A percentile compares a stretch with the other conserved stretches of the same genome.
Evolutionary conservation across 495 filamentous ascomycete genomes (phyloP).

Genomic region (Neurospora intermedia): DNA sequence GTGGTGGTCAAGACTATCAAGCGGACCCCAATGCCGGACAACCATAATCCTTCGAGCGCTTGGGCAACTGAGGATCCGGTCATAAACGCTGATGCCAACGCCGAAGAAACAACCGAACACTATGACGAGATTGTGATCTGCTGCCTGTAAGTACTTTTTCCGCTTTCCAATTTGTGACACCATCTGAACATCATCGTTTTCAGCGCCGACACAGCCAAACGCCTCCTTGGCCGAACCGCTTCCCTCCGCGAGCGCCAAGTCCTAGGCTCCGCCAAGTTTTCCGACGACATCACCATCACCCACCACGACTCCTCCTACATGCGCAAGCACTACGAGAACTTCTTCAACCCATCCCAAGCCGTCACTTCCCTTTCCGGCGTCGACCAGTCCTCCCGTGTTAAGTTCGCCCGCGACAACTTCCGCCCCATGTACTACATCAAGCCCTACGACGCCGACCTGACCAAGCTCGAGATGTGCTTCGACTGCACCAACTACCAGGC

Average conservation of each 20-base stretch:
- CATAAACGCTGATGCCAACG: slow-evolving; percentile 15
- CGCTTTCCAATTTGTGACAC: background rate
- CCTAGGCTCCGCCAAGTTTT: slow-evolving; percentile 66
- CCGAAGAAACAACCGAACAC: slow-evolving; percentile 21
- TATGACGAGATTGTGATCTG: slow-evolving; percentile 71
- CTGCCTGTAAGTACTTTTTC: slow-evolving; percentile 29
- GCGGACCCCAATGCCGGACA: slow-evolving; percentile 21
- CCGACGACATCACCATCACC: slow-evolving; percentile 75
- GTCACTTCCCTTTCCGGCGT: slow-evolving; percentile 15
- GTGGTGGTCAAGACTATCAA: slow-evolving; percentile 38
- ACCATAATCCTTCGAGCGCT: slow-evolving; percentile 27
- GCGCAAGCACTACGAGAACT: slow-evolving; percentile 62
- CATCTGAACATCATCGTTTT: background rate
- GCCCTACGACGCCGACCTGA: slow-evolving; percentile 48
- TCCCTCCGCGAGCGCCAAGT: slow-evolving; percentile 56
- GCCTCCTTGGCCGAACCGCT: slow-evolving; percentile 50
- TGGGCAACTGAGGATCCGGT: slow-evolving; percentile 8
- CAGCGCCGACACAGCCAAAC: slow-evolving; percentile 57
- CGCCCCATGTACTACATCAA: slow-evolving; percentile 79
- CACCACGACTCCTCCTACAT: slow-evolving; percentile 71
- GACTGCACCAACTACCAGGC: slow-evolving; percentile 79
- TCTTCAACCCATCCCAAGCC: slow-evolving; percentile 37
- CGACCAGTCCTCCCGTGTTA: slow-evolving; percentile 22
- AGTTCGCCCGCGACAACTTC: slow-evolving; percentile 31
- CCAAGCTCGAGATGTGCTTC: slow-evolving; percentile 79